Conservation (phyloP, 78 protist species). For the Emiliania huxleyi region DNA sequence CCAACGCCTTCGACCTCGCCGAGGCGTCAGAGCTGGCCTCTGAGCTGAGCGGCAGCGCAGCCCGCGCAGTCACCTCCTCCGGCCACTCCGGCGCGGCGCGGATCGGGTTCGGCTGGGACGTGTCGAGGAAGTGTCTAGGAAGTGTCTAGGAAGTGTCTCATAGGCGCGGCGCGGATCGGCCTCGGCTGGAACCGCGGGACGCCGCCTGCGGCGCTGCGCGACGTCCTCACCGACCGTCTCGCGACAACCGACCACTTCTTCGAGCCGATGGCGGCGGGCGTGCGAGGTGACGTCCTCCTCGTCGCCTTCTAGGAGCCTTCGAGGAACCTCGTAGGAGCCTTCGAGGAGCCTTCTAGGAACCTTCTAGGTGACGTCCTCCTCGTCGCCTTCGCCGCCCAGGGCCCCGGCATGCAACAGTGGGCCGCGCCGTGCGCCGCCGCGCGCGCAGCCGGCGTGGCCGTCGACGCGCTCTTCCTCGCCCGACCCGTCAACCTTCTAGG, state of each 20-base stretch:
- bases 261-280: background rate
- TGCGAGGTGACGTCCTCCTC: background rate
- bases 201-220: background rate
- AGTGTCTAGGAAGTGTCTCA: no score
- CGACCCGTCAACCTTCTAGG: no score
- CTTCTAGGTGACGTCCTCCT: background rate
- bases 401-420: conserved; percentile 7
- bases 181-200: background rate
- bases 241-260: background rate
- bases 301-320: no score
- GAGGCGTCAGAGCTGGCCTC: background rate
- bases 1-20: background rate
- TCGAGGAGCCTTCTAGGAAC: no score
- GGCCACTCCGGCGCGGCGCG: no score
- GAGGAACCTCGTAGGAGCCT: no score
- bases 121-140: no score
- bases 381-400: conserved; percentile 4
- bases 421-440: background rate
- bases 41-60: no score
- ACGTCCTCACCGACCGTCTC: background rate
- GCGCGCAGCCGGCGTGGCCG: background rate
- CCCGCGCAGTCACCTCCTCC: no score
- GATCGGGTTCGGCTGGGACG: no score
- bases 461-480: background rate
- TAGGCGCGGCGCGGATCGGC: background rate